Evolutionary conservation across 208 protist species (phyloP), one percentile per base, ranked within the genome.

Genomic region (Leishmania martiniquensis): DNA sequence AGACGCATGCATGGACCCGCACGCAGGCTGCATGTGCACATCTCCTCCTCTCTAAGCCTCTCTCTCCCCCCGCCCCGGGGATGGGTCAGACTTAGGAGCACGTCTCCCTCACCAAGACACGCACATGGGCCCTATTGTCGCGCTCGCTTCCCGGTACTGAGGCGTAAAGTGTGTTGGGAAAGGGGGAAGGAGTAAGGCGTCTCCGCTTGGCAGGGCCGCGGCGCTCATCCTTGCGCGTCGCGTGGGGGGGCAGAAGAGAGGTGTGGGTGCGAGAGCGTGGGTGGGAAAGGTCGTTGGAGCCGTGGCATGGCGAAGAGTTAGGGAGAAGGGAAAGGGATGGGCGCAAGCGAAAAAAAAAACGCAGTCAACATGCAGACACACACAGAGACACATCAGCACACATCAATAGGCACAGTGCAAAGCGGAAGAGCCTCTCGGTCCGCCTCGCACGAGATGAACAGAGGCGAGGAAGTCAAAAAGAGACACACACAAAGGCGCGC

Each of bases 361-460:
- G 25, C 17, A 32, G 57, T 70, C 72, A n/a, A 13, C 45, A 78
- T 32, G 29, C 45, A 69, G 39, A 60, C 67, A 73, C 63, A 69
- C 42, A 77, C 73, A 71, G 54, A 77, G 44, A 60, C 29, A 25
- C 45, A 72, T 52, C 20, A 37, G 44, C 29, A 22, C 45, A 51
- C 55, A 9, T 22, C 52, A 15, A 59, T 67, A 80, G 66, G 42
- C 62, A 78, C 5, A 57, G n/a, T n/a, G n/a, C 22, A 9, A 78
- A 63, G 45, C 4, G 32, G 20, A 39, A 37, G n/a, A 2, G 29
- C 15, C 34, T 32, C 42, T 47, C 29, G n/a, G 45, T n/a, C 7
- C 44, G 74, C 6, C 59, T 59, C 69, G 75, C 20, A 47, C 71
- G 78, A 71, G 62, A 70, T n/a, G n/a, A 52, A 25, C 32, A 37